Evolutionary conservation across 2,329 filamentous ascomycete species (phyloP), one percentile per base, ranked within the genome.

Genomic region (Endoconidiophora laricicola): DNA sequence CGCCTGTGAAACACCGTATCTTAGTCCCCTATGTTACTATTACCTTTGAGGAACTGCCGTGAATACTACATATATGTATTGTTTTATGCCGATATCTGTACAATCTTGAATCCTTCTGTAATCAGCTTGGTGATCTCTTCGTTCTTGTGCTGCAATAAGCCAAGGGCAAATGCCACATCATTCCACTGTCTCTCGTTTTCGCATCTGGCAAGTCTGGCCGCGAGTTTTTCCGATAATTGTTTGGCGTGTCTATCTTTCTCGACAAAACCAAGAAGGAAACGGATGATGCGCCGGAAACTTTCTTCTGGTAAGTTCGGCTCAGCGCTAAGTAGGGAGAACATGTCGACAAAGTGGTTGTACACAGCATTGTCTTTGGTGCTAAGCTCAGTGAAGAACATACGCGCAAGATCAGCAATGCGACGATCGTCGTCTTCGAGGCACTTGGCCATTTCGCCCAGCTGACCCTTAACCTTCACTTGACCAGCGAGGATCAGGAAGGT

Each of bases 161-260:
- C 86, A 53, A 98, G 67, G 2, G 88, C 88, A 68, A 87, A 98
- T 0, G 90, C 86, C 41, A 96, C 88, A 66, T 98, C 91, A 61
- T 90, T 94, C 91, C 91, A 98, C 62, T 96, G 88, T 55, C 88
- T 74, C 67, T 98, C 90, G 44, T 76, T 94, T 61, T 95, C 88
- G 60, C 88, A 95, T 44, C 90, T 76, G 1, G 76, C 72, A 42
- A 98, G 72, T 56, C 91, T 76, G 4, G 88, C 87, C 1, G 91
- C 88, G 54, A 98, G 72, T 65, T 98, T 98, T 55, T 90, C 83
- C 0, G 91, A 81, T 24, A 98, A 73, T 62, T 98, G 90, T 59
- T 87, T 91, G 46, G 91, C 88, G 61, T 98, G 91, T 69, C 95
- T 95, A 65, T 98, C 91, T 88, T 96, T 98, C 62, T 98, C 91